Base-by-base conservation (phyloP, 768 basidiomycete species). In the Tulasnella sp. region DNA sequence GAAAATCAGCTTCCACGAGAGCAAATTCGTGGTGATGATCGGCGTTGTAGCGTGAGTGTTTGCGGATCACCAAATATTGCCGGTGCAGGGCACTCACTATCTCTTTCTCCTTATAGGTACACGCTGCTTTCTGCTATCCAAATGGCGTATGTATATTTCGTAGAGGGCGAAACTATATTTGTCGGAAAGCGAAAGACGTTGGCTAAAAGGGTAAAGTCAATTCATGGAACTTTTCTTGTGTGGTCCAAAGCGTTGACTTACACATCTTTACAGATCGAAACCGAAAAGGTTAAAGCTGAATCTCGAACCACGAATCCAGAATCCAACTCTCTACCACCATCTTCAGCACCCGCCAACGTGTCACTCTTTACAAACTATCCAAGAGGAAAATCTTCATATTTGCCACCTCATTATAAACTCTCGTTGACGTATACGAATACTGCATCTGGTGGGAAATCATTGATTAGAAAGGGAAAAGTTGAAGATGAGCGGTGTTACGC, bases 161-260 rank as follows among this genome's bases (percentile, higher is more conserved):
- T 92, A 51, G 89, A 92, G 63, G 80, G 82, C 29, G 73, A 84
- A 53, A 81, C 77, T 46, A 78, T 93, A 54, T 96, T 89, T 62
- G 78, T 84, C 22, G 91, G 91, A 31, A 87, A 83, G 62, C 78
- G 91, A 56, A 90, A 92, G 67, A 83, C 85, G 13, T 78, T 93
- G 56, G 84, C 85, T 13, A 89, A 87, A 64, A 74, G 87, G 53
- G 86, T 88, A 57, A 53, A 79, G 69, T 19, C 37, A 45, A 46
- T 34, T 40, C 32, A 16, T 56, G 25, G 35, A 24, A 48, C 53
- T 39, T 28, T 20, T 55, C 4, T 39, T 27, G 28, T 24, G n/a
- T n/a, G 19, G 31, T 15, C 12, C 20, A 42, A 15, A 53, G 34
- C 19, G 9, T n/a, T 40, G n/a, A n/a, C 9, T n/a, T 35, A 43